These are phyloP conservation scores for Hanseniaspora pseudoguilliermondii DNA, from an alignment of 805 yeast species.

Conservation along the genomic window DNA sequence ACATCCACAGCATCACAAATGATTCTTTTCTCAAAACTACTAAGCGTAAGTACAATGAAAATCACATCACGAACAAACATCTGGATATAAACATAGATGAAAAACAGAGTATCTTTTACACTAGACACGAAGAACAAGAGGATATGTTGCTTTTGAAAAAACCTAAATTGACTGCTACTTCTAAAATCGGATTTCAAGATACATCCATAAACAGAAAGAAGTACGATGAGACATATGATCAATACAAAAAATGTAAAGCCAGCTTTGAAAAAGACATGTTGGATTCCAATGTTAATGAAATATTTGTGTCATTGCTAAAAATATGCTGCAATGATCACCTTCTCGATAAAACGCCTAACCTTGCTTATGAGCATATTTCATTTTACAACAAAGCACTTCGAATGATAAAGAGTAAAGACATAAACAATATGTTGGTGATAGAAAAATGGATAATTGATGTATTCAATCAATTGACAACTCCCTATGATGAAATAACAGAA, in stretches of 20 bases:
- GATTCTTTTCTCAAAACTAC: neutral
- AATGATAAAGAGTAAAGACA: neutral
- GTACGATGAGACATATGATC: neutral
- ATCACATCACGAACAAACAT: neutral
- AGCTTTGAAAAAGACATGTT: neutral
- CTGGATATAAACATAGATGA: neutral
- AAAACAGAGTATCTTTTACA: neutral
- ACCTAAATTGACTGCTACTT: neutral
- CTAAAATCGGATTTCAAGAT: neutral
- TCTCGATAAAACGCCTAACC: neutral
- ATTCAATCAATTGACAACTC: neutral
- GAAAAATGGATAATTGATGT: neutral
- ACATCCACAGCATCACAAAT: neutral
- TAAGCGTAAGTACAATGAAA: neutral
- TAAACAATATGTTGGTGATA: neutral
- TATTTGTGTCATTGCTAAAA: neutral
- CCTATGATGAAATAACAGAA: neutral
- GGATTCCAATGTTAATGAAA: neutral
- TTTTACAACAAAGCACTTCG: slow-evolving; percentile 17
- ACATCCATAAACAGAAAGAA: neutral
- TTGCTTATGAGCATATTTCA: slow-evolving; percentile 8
- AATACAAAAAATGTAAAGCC: neutral
- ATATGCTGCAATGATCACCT: slow-evolving; percentile 8
- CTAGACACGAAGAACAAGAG: neutral
- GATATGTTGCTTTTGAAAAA: neutral